Conservation (phyloP, 1,139 yeast genomes). For the Blastobotrys indianensis region DNA sequence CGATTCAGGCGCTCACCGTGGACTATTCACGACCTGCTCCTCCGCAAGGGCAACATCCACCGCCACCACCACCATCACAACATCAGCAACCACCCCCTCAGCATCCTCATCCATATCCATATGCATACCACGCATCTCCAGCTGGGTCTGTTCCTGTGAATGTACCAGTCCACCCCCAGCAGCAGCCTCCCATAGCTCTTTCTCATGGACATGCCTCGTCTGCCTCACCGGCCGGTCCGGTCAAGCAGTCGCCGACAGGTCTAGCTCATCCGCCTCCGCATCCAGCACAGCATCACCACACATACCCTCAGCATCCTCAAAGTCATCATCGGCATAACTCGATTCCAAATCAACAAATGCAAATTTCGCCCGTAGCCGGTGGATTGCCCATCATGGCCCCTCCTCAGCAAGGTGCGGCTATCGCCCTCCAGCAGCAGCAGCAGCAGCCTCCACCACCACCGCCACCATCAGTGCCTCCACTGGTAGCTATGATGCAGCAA, state of each 20-base stretch:
- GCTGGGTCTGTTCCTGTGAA: too few species aligned
- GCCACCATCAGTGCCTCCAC: slow-evolving; percentile 5
- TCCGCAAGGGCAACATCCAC: not conserved
- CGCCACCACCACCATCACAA: slow-evolving; percentile 2
- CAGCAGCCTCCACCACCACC: not conserved
- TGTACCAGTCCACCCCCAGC: too few species aligned
- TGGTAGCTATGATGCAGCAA: not conserved
- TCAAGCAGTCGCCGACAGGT: not conserved
- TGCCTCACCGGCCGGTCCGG: not conserved
- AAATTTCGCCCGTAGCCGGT: too few species aligned
- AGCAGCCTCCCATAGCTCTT: too few species aligned
- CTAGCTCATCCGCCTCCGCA: not conserved
- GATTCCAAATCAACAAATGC: too few species aligned
- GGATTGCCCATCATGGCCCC: too few species aligned
- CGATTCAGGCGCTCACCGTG: slow-evolving; percentile 11
- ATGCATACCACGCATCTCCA: not conserved
- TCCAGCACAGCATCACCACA: not conserved
- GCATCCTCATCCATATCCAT: not conserved
- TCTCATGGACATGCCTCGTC: not conserved
- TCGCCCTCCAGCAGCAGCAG: not conserved
- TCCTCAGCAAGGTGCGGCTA: slow-evolving; percentile 1
- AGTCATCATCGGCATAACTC: too few species aligned
- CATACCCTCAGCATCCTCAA: too few species aligned
- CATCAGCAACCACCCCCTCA: not conserved
- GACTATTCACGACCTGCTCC: not conserved